Percentiles rank a stretch among this genome's conserved stretches.
Conservation (phyloP, 2,329 filamentous ascomycete genomes). For the Cladorrhinum sp. region DNA sequence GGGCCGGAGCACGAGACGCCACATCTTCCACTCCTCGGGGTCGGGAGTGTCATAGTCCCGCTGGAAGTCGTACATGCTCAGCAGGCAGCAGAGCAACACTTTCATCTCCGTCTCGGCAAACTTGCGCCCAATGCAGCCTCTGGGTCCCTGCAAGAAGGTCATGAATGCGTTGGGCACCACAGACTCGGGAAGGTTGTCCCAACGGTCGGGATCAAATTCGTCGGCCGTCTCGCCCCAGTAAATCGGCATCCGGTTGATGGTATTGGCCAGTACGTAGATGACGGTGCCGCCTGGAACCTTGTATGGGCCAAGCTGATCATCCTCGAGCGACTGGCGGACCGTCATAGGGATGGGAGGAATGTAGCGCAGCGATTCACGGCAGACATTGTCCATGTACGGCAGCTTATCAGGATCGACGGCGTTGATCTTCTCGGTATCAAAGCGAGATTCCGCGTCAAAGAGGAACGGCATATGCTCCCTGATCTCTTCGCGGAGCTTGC, state of each 20-base stretch:
- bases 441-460: constrained; percentile 34
- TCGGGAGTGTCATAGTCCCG: constrained; percentile 37
- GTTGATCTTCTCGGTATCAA: constrained; percentile 31
- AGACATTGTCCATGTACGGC: constrained; percentile 45
- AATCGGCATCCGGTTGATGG: constrained; percentile 23
- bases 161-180: constrained; percentile 24
- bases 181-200: constrained; percentile 19
- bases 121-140: constrained; percentile 26
- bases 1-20: constrained; percentile 44
- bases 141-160: constrained; percentile 25
- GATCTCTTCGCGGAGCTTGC: constrained; percentile 27
- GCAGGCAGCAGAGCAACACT: constrained; percentile 33
- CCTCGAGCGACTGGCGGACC: constrained; percentile 40
- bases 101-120: constrained; percentile 31
- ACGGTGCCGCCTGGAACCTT: constrained; percentile 42
- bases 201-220: constrained; percentile 25
- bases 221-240: constrained; percentile 26
- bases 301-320: constrained; percentile 40
- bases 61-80: constrained; percentile 35
- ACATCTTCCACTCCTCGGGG: constrained; percentile 48
- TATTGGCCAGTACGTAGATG: constrained; percentile 41
- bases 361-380: constrained; percentile 44
- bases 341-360: constrained; percentile 46
- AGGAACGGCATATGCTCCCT: constrained; percentile 33
- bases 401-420: constrained; percentile 39